Conservation (phyloP, 2,329 filamentous ascomycete genomes). For the Leptographium wingfieldii region DNA sequence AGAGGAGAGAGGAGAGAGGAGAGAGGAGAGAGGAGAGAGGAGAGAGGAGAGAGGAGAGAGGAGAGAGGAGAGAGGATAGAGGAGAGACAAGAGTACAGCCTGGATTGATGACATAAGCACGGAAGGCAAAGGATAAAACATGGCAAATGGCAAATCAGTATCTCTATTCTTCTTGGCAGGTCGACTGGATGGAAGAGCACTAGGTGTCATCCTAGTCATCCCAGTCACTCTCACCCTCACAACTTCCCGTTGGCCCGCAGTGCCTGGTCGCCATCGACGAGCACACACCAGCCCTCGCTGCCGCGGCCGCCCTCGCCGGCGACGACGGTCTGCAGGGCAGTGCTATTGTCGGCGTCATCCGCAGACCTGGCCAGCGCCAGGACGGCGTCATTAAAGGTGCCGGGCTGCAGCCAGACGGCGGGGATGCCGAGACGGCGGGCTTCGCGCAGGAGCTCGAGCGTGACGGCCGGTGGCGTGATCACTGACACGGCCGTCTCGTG, state of each 20-base stretch:
- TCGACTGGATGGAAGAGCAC: no score
- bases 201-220: no score
- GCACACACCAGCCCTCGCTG: constrained; percentile 71
- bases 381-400: constrained; percentile 68
- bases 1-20: not conserved
- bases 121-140: not conserved
- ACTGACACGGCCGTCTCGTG: constrained; percentile 65
- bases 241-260: constrained; percentile 44
- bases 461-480: constrained; percentile 74
- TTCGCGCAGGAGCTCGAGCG: constrained; percentile 60
- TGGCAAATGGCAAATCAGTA: no score
- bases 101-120: no score
- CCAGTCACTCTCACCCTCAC: not conserved
- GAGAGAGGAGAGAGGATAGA: no score
- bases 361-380: constrained; percentile 49
- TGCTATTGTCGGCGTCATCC: constrained; percentile 31
- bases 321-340: constrained; percentile 57
- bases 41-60: not conserved
- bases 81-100: no score
- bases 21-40: no score
- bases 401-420: constrained; percentile 82
- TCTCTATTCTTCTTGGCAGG: no score
- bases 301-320: constrained; percentile 51
- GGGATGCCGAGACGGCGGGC: constrained; percentile 62
- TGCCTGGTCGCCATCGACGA: constrained; percentile 67